Conservation (phyloP, 2,329 filamentous ascomycete species). For the Penicillium griseofulvum region DNA sequence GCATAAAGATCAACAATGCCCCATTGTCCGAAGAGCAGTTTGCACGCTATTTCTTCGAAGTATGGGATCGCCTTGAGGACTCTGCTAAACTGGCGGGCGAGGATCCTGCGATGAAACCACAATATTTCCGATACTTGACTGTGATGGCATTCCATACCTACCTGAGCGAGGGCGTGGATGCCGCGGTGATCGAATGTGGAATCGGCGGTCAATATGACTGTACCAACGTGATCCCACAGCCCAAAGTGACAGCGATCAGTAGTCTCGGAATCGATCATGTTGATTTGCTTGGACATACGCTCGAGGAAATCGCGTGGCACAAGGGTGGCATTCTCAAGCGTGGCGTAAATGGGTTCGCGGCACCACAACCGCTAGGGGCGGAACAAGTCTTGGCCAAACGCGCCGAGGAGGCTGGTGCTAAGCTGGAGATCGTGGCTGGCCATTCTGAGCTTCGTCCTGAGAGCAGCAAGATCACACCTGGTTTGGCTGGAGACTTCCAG, state of each 20-base stretch:
- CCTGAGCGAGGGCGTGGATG: constrained; percentile 68
- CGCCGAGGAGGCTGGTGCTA: constrained; percentile 50
- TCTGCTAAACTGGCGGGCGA: constrained; percentile 53
- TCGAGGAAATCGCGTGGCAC: constrained; percentile 85
- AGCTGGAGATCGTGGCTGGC: constrained; percentile 49
- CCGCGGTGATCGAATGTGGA: constrained; percentile 85
- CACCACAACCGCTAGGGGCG: constrained; percentile 55
- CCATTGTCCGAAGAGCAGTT: constrained; percentile 69
- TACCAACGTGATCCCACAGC: constrained; percentile 76
- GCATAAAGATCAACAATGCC: constrained; percentile 74
- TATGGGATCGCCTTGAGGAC: constrained; percentile 69
- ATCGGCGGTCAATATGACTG: constrained; percentile 92
- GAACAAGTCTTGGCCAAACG: constrained; percentile 56
- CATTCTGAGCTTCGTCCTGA: constrained; percentile 45
- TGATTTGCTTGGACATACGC: constrained; percentile 72
- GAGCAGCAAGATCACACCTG: constrained; percentile 52
- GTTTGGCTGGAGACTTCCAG: constrained; percentile 62
- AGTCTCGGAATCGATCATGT: constrained; percentile 84
- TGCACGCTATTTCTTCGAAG: constrained; percentile 74
- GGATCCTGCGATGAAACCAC: constrained; percentile 66
- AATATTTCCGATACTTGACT: constrained; percentile 90
- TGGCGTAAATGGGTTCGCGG: constrained; percentile 62
- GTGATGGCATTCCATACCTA: constrained; percentile 86
- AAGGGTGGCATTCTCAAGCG: constrained; percentile 84
- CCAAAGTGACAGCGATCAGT: constrained; percentile 70